phyloP scores from a whole-genome alignment of 306 rosid genomes.

The Hippophae gyantsensis region DNA sequence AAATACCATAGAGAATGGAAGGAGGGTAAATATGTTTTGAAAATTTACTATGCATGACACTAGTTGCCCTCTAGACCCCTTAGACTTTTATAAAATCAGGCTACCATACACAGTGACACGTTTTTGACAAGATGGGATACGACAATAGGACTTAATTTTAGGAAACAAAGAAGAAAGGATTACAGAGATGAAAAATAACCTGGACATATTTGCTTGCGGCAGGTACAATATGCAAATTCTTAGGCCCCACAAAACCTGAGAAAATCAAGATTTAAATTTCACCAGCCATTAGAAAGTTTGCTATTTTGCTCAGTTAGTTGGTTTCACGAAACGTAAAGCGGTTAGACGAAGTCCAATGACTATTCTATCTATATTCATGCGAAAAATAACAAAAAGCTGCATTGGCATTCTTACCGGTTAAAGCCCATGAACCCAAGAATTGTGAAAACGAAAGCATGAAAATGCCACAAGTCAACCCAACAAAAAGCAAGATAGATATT shows the following conservation, averaged over 20 bases:
- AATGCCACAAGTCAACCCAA: slow-evolving; percentile 54
- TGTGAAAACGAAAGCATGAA: slow-evolving; percentile 49
- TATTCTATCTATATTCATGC: too few species aligned
- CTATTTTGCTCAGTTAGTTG: slow-evolving; percentile 14
- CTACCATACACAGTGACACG: too few species aligned
- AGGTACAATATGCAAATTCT: slow-evolving; percentile 53
- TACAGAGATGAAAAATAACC: slow-evolving; percentile 23
- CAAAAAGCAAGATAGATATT: slow-evolving; percentile 45
- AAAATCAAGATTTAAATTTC: slow-evolving; percentile 12
- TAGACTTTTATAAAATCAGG: too few species aligned
- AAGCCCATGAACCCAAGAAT: slow-evolving; percentile 41
- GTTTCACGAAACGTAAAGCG: slow-evolving; percentile 9
- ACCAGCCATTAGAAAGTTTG: slow-evolving; percentile 21
- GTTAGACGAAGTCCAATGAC: background rate
- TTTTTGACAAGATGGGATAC: too few species aligned
- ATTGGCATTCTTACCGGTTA: slow-evolving; percentile 39
- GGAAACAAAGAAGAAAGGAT: background rate
- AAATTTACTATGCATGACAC: too few species aligned
- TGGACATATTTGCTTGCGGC: slow-evolving; percentile 60
- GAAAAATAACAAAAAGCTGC: background rate
- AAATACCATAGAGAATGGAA: too few species aligned
- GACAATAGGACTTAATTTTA: too few species aligned
- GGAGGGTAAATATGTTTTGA: too few species aligned
- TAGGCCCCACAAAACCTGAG: slow-evolving; percentile 50
- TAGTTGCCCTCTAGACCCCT: too few species aligned